Percentiles rank a stretch among this genome's conserved stretches.
These are phyloP conservation scores for Exobasidium cylindrosporum DNA, from an alignment of 1,284 basidiomycete genomes.

Conservation along the genomic window DNA sequence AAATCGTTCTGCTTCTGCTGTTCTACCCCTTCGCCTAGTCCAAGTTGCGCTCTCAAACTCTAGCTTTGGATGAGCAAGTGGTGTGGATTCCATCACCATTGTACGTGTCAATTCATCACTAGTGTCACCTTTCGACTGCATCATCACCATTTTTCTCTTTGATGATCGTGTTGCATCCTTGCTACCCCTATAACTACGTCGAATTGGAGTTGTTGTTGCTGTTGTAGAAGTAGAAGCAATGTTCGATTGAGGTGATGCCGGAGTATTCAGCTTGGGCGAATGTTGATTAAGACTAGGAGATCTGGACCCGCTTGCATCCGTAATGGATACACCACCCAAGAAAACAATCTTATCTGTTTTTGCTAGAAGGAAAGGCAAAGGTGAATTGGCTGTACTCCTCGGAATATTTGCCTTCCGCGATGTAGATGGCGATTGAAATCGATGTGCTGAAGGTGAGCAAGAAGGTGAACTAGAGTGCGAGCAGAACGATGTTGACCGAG, in stretches of 20 bases:
- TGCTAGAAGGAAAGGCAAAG: not conserved
- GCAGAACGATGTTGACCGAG: conserved; percentile 12
- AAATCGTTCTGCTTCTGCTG: conserved; percentile 8
- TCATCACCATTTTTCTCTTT: not conserved
- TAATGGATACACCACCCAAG: not conserved
- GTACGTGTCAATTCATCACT: not conserved
- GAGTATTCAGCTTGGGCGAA: no score
- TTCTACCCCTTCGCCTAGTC: conserved; percentile 7
- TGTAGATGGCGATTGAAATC: not conserved
- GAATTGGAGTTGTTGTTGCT: not conserved
- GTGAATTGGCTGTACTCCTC: not conserved
- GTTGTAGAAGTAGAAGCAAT: not conserved
- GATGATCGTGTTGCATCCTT: not conserved
- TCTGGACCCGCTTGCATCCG: not conserved
- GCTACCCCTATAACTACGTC: not conserved
- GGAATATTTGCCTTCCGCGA: not conserved
- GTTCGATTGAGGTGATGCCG: not conserved
- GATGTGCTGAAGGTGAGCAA: conserved; percentile 2
- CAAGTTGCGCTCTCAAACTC: not conserved
- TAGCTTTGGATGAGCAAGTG: not conserved
- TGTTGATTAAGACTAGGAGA: not conserved
- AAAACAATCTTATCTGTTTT: not conserved
- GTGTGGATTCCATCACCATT: not conserved
- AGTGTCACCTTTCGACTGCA: not conserved
- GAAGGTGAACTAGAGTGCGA: conserved; percentile 11